Percentiles rank a stretch among this genome's conserved stretches.
phyloP scores from a whole-genome alignment of 176 grass and related monocot genomes.

The Oryza glumipatula region DNA sequence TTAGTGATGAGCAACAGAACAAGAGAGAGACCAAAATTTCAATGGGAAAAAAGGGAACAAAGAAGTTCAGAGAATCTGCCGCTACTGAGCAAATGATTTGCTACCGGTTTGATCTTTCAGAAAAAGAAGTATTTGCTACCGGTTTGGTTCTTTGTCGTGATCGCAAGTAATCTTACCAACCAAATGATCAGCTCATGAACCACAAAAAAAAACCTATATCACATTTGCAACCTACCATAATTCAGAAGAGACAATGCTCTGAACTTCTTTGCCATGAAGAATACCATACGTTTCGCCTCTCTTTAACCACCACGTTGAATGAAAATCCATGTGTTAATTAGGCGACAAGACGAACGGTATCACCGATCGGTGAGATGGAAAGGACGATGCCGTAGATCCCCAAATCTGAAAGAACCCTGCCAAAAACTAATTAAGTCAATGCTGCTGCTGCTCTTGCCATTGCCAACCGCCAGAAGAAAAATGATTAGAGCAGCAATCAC shows the following conservation, averaged over 20 bases:
- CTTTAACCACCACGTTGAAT: slow-evolving; percentile 46
- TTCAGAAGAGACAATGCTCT: too few relatives aligned
- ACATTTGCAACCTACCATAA: too few relatives aligned
- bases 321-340: background rate
- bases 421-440: slow-evolving; percentile 37
- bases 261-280: background rate
- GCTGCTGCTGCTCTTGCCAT: slow-evolving; percentile 20
- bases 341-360: slow-evolving; percentile 5
- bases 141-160: slow-evolving; percentile 23
- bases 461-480: slow-evolving; percentile 42
- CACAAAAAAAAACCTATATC: too few relatives aligned
- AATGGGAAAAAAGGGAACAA: background rate
- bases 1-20: background rate
- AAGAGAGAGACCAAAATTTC: background rate
- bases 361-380: background rate
- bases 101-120: background rate
- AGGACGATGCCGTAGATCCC: slow-evolving; percentile 42
- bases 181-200: slow-evolving; percentile 29
- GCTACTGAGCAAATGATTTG: slow-evolving; percentile 16
- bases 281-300: too few relatives aligned
- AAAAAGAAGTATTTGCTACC: background rate
- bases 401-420: slow-evolving; percentile 14
- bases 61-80: slow-evolving; percentile 26
- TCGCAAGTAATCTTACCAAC: slow-evolving; percentile 47
- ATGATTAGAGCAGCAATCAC: slow-evolving; percentile 58